Percentiles rank a stretch among this genome's conserved stretches.
Evolutionary conservation across 768 basidiomycete genomes (phyloP).

Genomic region (Lactarius akahatsu): DNA sequence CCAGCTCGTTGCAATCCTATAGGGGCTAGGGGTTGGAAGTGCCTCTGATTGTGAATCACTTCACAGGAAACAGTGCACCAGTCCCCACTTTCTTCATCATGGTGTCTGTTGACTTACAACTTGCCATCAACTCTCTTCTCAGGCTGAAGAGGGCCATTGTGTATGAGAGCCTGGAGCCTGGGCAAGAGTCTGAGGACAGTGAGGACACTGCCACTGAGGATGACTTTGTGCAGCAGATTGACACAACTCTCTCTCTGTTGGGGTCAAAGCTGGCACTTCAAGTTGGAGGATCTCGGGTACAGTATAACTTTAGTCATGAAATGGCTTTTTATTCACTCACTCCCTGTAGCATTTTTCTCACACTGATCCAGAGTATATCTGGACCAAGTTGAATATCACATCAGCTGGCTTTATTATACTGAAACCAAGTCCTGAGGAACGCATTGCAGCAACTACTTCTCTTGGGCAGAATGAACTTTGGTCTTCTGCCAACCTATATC

Average conservation of each 20-base stretch:
- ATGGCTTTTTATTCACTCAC: neutral
- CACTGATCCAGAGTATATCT: neutral
- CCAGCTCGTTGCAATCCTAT: no score
- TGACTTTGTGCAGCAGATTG: neutral
- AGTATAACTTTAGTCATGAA: neutral
- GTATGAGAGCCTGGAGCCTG: neutral
- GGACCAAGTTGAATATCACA: neutral
- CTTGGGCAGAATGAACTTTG: constrained; percentile 5
- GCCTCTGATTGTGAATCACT: no score
- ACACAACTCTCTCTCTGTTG: constrained; percentile 4
- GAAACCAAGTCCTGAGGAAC: neutral
- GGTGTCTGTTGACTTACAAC: neutral
- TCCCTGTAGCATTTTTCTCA: neutral
- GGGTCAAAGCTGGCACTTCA: neutral
- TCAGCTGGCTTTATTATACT: neutral
- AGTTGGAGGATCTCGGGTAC: neutral
- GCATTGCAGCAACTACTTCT: neutral
- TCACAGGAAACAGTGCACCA: no score
- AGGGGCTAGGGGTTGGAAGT: no score
- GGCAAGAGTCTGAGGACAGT: no score
- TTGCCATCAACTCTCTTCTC: neutral
- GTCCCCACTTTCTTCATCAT: neutral
- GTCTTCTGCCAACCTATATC: constrained; percentile 1
- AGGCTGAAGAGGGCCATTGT: constrained; percentile 1
- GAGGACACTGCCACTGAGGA: no score